A percentile compares a stretch with the other conserved stretches of the same genome.
Evolutionary conservation across 2,329 filamentous ascomycete species (phyloP).

Genomic region (Trichothecium roseum): DNA sequence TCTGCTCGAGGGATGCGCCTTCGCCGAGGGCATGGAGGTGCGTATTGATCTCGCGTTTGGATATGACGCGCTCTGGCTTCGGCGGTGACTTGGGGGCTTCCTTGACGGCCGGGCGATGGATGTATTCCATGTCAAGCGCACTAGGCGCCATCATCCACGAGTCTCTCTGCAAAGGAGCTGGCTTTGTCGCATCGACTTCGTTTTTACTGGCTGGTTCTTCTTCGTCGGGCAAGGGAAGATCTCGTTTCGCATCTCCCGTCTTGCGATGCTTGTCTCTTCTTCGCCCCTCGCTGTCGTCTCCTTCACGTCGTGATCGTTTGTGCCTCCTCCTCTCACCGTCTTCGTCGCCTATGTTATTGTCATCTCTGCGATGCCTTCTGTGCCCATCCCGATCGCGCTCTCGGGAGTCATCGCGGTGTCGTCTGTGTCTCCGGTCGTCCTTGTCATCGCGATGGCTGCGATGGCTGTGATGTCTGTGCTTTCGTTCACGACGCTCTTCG

Average conservation of each 20-base stretch:
- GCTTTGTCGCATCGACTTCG: conserved; percentile 12
- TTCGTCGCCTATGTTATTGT: too few species aligned
- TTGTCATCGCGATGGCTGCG: conserved; percentile 31
- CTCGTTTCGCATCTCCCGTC: conserved; percentile 35
- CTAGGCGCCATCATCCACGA: conserved; percentile 92
- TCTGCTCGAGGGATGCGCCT: not conserved
- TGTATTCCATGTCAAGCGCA: conserved; percentile 73
- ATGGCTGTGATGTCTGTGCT: conserved; percentile 35
- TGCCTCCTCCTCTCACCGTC: conserved; percentile 47
- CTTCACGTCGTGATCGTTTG: conserved; percentile 48
- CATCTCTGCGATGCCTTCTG: conserved; percentile 18
- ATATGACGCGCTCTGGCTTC: conserved; percentile 60
- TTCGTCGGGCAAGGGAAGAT: conserved; percentile 41
- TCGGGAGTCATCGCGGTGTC: conserved; percentile 6
- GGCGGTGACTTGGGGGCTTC: conserved; percentile 50
- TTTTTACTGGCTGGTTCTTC: conserved; percentile 25
- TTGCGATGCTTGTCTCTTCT: conserved; percentile 20
- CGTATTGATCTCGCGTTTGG: conserved; percentile 71
- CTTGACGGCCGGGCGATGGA: conserved; percentile 40
- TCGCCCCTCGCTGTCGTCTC: conserved; percentile 23
- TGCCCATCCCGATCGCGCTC: conserved; percentile 14
- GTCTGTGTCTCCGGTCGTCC: conserved; percentile 14
- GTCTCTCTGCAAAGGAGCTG: conserved; percentile 52
- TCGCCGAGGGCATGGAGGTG: conserved; percentile 7
- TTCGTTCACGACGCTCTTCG: conserved; percentile 30